These are phyloP conservation scores for Pelargonium myrrhifolium DNA, from an alignment of 441 rosid genomes.

Conservation along the genomic window DNA sequence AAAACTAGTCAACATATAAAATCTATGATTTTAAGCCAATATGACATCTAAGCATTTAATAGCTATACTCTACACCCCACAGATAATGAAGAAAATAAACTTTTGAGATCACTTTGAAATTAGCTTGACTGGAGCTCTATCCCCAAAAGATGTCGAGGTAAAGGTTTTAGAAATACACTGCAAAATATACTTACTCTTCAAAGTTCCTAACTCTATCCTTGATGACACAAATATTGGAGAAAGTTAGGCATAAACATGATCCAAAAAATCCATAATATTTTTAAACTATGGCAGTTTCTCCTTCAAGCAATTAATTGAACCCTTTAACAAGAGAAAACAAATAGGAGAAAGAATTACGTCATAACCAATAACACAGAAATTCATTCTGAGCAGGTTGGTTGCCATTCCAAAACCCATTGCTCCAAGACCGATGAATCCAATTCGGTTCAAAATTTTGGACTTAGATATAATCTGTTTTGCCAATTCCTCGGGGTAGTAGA, in stretches of 20 bases:
- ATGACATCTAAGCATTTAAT: not conserved
- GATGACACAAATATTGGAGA: not conserved
- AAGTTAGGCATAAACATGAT: not conserved
- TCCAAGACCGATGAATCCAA: conserved; percentile 36
- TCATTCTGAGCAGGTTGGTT: not conserved
- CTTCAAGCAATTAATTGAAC: conserved; percentile 6
- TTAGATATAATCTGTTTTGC: conserved; percentile 47
- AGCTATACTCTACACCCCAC: not conserved
- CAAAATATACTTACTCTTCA: not conserved
- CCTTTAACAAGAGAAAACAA: conserved; percentile 6
- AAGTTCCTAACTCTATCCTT: not conserved
- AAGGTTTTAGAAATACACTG: not conserved
- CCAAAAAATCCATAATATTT: not conserved
- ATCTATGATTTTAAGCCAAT: not conserved
- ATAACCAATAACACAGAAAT: not conserved
- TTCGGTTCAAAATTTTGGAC: conserved; percentile 46
- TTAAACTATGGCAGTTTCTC: not conserved
- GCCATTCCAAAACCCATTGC: not conserved
- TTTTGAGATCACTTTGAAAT: not conserved
- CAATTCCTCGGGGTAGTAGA: conserved; percentile 63
- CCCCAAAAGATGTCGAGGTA: not conserved
- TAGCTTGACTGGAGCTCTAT: not conserved
- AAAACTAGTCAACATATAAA: not conserved
- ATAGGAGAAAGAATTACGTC: conserved; percentile 22
- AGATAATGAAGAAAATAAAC: not conserved